These are phyloP conservation scores for Cercis canadensis DNA, from an alignment of 306 rosid species.

Conservation along the genomic window DNA sequence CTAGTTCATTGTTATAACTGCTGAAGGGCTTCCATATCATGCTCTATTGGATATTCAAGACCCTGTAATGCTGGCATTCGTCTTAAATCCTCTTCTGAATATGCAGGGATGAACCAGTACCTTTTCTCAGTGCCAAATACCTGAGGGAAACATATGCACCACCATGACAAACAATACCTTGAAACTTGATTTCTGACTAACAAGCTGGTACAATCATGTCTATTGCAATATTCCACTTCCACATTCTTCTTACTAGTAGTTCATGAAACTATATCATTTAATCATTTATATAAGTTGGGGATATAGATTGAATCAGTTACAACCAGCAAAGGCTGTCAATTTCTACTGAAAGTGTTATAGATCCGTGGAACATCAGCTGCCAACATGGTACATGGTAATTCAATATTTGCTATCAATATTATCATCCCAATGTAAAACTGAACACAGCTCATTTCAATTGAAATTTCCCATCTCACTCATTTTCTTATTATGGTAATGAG, in stretches of 20 bases:
- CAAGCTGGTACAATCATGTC: too few relatives aligned
- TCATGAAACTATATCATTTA: too few relatives aligned
- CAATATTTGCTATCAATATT: background rate
- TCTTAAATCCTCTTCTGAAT: constrained; percentile 66
- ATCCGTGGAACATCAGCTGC: background rate
- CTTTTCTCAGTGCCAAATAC: constrained; percentile 66
- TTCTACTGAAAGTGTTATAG: background rate
- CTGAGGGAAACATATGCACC: constrained; percentile 42
- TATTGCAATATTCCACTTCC: too few relatives aligned
- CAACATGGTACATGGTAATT: background rate
- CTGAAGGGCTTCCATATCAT: constrained; percentile 55
- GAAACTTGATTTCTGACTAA: background rate
- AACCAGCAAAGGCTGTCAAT: background rate
- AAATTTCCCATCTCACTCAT: constrained; percentile 4
- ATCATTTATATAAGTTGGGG: too few relatives aligned
- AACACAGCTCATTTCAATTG: background rate
- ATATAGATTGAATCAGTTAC: too few relatives aligned
- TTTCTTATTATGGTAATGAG: background rate
- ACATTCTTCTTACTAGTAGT: too few relatives aligned
- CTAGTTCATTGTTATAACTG: constrained; percentile 37
- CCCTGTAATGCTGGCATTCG: constrained; percentile 65
- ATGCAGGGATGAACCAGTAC: constrained; percentile 75
- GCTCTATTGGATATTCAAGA: constrained; percentile 62
- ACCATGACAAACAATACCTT: background rate
- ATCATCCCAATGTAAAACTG: too few relatives aligned